Conservation (phyloP, 148 eudicot species). For the Suaeda aralocaspica region DNA sequence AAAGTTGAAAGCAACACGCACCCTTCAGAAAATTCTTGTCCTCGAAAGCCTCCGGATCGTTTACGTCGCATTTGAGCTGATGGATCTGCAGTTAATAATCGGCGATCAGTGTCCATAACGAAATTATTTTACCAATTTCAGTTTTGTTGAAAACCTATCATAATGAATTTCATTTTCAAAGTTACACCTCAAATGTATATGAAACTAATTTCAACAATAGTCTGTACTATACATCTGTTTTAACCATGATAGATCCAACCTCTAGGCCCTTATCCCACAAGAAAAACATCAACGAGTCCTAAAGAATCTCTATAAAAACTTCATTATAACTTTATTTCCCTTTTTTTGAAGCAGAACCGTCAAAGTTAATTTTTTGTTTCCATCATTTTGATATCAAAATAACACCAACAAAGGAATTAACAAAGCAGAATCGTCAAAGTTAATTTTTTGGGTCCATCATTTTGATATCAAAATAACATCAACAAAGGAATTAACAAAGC, state of each 20-base stretch:
- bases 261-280: not conserved
- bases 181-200: too few species aligned
- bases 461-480: not conserved
- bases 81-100: slow-evolving; percentile 47
- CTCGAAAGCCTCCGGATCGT: slow-evolving; percentile 73
- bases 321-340: not conserved
- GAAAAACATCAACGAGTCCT: not conserved
- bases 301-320: not conserved
- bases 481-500: not conserved
- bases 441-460: not conserved
- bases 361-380: not conserved
- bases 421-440: not conserved
- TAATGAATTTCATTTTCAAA: not conserved
- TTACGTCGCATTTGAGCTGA: slow-evolving; percentile 50
- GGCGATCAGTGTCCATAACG: not conserved
- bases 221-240: not conserved
- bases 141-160: not conserved
- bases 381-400: not conserved
- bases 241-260: not conserved
- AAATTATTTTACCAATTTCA: not conserved
- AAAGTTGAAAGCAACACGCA: slow-evolving; percentile 20
- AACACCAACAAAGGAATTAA: not conserved
- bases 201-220: not conserved
- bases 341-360: too few species aligned
- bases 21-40: slow-evolving; percentile 90